These are phyloP conservation scores for Pythium insidiosum DNA, from an alignment of 352 stramenopile genomes.

Conservation along the genomic window DNA sequence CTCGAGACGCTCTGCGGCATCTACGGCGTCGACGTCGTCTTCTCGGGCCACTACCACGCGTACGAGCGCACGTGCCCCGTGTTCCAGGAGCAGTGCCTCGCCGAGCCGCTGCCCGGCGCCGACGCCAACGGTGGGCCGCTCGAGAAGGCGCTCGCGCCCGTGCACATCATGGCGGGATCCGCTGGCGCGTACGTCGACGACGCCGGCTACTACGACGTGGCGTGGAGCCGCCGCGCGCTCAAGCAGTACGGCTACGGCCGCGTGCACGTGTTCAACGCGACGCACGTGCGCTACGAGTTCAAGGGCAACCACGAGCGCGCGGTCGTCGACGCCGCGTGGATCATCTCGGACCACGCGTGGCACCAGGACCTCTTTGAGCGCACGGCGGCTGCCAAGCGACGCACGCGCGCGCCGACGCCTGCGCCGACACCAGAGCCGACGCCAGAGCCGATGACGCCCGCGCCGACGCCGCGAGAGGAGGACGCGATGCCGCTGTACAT, in stretches of 20 bases:
- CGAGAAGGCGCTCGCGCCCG: not conserved
- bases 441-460: no score
- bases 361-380: not conserved
- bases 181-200: constrained; percentile 4
- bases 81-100: not conserved
- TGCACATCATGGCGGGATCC: constrained; percentile 13
- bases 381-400: no score
- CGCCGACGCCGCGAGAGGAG: no score
- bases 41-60: constrained; percentile 10
- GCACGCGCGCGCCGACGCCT: no score
- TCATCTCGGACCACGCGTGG: constrained; percentile 9
- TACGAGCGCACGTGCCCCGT: constrained; percentile 16
- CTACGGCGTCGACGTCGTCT: constrained; percentile 11
- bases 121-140: not conserved
- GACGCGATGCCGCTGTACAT: no score
- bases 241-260: constrained; percentile 8
- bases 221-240: not conserved
- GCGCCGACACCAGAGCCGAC: no score
- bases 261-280: constrained; percentile 6
- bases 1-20: constrained; percentile 5
- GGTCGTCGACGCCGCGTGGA: constrained; percentile 5
- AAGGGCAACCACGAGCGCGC: not conserved
- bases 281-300: constrained; percentile 1
- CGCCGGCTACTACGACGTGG: not conserved
- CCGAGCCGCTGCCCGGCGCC: no score